A percentile compares a stretch with the other conserved stretches of the same genome.
Evolutionary conservation across 2,329 filamentous ascomycete genomes (phyloP).

Genomic region (Rutstroemia sp.): DNA sequence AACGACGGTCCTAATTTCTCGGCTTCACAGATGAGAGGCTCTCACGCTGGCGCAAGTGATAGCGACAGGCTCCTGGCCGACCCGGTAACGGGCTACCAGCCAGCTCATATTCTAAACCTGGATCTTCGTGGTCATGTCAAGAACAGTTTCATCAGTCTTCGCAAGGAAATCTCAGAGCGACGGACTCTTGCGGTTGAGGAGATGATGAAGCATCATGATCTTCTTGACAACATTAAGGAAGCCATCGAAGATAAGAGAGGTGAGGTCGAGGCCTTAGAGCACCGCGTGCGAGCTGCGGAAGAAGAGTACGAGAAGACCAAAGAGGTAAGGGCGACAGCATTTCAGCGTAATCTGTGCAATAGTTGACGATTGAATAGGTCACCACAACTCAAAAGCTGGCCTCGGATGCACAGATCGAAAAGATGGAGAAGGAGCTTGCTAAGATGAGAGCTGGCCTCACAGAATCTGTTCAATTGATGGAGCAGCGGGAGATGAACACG

Average conservation of each 20-base stretch:
- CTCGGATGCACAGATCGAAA: conserved; percentile 90
- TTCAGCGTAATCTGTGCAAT: background rate
- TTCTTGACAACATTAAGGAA: conserved; percentile 91
- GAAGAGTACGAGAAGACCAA: conserved; percentile 93
- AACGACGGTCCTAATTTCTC: conserved; percentile 73
- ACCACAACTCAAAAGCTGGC: conserved; percentile 82
- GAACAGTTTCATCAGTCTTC: conserved; percentile 65
- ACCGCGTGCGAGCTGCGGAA: conserved; percentile 79
- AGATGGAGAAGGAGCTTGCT: conserved; percentile 96
- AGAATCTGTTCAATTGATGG: conserved; percentile 84
- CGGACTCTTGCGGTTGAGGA: conserved; percentile 74
- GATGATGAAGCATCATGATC: conserved; percentile 90
- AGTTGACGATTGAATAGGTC: conserved; percentile 29
- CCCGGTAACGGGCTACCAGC: conserved; percentile 77
- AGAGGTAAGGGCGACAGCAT: conserved; percentile 43
- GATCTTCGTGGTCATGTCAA: conserved; percentile 82
- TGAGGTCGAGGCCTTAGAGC: conserved; percentile 86
- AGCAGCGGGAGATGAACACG: conserved; percentile 92
- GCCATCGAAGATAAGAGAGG: conserved; percentile 91
- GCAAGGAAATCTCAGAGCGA: conserved; percentile 89
- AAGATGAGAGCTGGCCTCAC: conserved; percentile 79
- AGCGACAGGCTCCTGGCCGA: conserved; percentile 78
- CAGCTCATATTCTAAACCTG: conserved; percentile 78
- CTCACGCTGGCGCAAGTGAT: conserved; percentile 32
- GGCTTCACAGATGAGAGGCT: conserved; percentile 44